Evolutionary conservation across 345 rosid species (phyloP).

Genomic region (Lenwebbia sp.): DNA sequence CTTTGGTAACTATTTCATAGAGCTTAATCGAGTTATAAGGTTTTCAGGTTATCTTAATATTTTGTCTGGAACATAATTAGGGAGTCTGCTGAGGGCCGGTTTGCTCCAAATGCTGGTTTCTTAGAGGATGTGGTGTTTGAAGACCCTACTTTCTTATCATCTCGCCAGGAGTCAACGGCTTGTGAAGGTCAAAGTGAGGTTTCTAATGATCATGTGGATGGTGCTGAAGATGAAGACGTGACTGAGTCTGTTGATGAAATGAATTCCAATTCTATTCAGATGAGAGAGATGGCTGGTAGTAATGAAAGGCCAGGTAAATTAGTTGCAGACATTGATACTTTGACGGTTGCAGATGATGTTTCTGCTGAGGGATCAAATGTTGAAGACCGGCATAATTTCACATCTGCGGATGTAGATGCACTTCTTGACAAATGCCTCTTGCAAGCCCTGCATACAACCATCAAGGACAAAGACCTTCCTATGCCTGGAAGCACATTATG

Average conservation of each 20-base stretch:
- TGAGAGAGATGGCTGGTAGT: conserved; percentile 15
- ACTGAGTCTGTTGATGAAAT: conserved; percentile 11
- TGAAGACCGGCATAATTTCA: conserved; percentile 35
- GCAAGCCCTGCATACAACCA: conserved; percentile 82
- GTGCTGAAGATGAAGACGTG: conserved; percentile 13
- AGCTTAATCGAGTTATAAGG: not conserved
- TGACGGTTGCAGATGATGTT: conserved; percentile 28
- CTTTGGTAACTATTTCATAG: conserved; percentile 47
- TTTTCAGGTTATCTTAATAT: conserved; percentile 6
- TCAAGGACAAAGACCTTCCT: conserved; percentile 90
- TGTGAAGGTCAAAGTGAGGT: conserved; percentile 22
- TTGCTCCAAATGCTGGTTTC: conserved; percentile 83
- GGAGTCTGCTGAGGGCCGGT: conserved; percentile 67
- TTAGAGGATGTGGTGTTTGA: conserved; percentile 66
- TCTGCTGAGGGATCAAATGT: conserved; percentile 22
- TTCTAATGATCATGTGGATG: conserved; percentile 17
- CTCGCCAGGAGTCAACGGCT: conserved; percentile 28
- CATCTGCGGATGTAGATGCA: conserved; percentile 60
- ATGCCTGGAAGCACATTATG: conserved; percentile 93
- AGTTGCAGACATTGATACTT: conserved; percentile 23
- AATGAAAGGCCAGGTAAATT: conserved; percentile 17
- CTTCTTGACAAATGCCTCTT: conserved; percentile 83
- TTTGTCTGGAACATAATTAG: conserved; percentile 21
- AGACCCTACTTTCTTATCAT: conserved; percentile 46
- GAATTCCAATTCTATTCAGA: conserved; percentile 8